Base-by-base conservation (phyloP, 345 rosid genomes). In the Streptanthus diversifolius region DNA sequence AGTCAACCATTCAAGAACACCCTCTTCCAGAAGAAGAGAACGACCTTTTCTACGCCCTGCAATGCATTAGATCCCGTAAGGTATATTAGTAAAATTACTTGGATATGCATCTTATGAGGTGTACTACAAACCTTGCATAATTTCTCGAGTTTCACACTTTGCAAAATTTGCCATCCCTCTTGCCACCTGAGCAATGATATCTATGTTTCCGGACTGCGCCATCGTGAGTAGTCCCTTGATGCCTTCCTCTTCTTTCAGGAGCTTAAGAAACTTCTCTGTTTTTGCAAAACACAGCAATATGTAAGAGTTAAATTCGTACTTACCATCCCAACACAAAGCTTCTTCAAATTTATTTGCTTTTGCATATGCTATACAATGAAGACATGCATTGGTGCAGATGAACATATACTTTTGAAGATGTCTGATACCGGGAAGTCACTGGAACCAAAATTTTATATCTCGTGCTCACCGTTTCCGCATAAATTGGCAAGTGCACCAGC, bases 111-210 rank as follows among this genome's bases (percentile, higher is more conserved):
- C 6, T 25, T 27, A 5, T 18, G 9, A 65, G 59, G n/a, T 71
- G 60, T 4, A 64, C 74, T 36, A 32, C 44, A 32, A 65, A 92
- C 98, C 98, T 87, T 90, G 87, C 79, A 86, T 56, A 24, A 83
- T 75, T 51, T 80, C 92, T 29, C 98, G 90, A 63, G 96, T 86
- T 83, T 93, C 98, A 56, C 98, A 90, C 82, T 93, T 93, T 39
- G 97, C 97, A 63, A 89, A 93, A 81, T 93, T 93, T 35, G 98
- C 97, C 71, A 93, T 80, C 40, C 96, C 98, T 81, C 98, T 85
- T 22, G 98, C 98, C 63, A 93, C 92, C 79, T 93, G 98, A 8
- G 93, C 90, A 29, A 87, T 64, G 70, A 90, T 93, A 71, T 90
- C 96, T 63, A n/a, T 72, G 53, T 78, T 86, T 44, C 88, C 86